Evolutionary conservation across 345 rosid genomes (phyloP).

Genomic region (Adansonia digitata): DNA sequence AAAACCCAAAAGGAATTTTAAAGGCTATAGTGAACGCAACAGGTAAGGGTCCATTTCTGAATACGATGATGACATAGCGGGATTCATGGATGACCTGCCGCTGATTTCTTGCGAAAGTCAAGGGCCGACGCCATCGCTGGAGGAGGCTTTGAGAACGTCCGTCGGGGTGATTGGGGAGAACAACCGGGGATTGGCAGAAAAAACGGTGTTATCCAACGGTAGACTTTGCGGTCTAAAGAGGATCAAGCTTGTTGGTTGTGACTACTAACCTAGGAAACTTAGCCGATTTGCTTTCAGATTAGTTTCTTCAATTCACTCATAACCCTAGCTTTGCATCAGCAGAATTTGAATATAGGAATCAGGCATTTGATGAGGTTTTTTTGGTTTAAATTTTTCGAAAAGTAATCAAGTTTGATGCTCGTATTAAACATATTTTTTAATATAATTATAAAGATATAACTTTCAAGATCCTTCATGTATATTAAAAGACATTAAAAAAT

Average conservation of each 20-base stretch:
- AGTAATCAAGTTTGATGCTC: too few species aligned
- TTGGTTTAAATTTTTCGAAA: too few species aligned
- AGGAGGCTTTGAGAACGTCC: conserved; percentile 45
- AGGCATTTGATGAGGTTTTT: too few species aligned
- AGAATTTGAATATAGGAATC: too few species aligned
- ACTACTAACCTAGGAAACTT: conserved; percentile 60
- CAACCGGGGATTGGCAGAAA: conserved; percentile 40
- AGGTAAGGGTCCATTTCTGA: conserved; percentile 32
- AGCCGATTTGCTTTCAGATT: conserved; percentile 49
- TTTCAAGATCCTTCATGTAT: too few species aligned
- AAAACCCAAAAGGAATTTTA: conserved; percentile 29
- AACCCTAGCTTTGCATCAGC: too few species aligned
- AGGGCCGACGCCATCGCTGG: conserved; percentile 24
- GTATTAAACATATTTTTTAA: too few species aligned
- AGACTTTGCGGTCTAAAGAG: conserved; percentile 39
- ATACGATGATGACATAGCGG: conserved; percentile 36
- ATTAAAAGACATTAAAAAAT: too few species aligned
- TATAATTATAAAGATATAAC: too few species aligned
- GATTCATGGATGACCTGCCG: conserved; percentile 42
- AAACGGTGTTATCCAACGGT: conserved; percentile 36
- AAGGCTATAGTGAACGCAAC: conserved; percentile 6
- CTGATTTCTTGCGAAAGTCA: conserved; percentile 17
- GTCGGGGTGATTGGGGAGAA: conserved; percentile 58
- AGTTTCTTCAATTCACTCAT: background rate
- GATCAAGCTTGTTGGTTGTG: conserved; percentile 45